Conservation (phyloP, 306 rosid species). For the Cicer chorassanicum region DNA sequence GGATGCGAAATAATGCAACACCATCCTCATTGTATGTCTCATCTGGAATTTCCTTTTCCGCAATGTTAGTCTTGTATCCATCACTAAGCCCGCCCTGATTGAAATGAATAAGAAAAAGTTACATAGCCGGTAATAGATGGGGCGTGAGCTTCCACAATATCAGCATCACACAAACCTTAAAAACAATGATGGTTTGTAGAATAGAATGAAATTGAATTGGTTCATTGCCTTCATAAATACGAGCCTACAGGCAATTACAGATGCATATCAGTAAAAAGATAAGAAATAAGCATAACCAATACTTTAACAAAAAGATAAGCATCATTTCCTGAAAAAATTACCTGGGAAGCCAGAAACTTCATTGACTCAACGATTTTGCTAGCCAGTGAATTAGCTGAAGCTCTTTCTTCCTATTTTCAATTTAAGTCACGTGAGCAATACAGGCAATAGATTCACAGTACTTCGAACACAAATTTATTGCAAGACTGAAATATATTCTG, state of each 20-base stretch:
- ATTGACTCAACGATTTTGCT: slow-evolving; percentile 87
- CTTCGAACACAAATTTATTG: slow-evolving; percentile 28
- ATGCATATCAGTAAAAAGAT: slow-evolving; percentile 47
- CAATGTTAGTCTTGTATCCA: slow-evolving; percentile 76
- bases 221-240: slow-evolving; percentile 87
- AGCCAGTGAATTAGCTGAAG: slow-evolving; percentile 73
- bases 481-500: slow-evolving; percentile 9
- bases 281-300: slow-evolving; percentile 30
- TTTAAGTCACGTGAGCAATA: slow-evolving; percentile 40
- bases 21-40: slow-evolving; percentile 83
- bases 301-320: slow-evolving; percentile 27
- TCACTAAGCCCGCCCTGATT: slow-evolving; percentile 90
- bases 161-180: slow-evolving; percentile 69
- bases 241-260: slow-evolving; percentile 63
- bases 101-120: slow-evolving; percentile 41
- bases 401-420: slow-evolving; percentile 81
- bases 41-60: slow-evolving; percentile 74
- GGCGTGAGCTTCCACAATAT: slow-evolving; percentile 24
- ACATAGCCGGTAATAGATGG: slow-evolving; percentile 28
- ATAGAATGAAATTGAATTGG: slow-evolving; percentile 81
- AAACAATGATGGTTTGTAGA: slow-evolving; percentile 80
- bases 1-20: slow-evolving; percentile 87
- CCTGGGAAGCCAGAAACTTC: slow-evolving; percentile 86
- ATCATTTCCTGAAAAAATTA: slow-evolving; percentile 49
- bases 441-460: slow-evolving; percentile 39